Evolutionary conservation across 2,329 filamentous ascomycete species (phyloP).

Genomic region (Colletotrichum spinosum): DNA sequence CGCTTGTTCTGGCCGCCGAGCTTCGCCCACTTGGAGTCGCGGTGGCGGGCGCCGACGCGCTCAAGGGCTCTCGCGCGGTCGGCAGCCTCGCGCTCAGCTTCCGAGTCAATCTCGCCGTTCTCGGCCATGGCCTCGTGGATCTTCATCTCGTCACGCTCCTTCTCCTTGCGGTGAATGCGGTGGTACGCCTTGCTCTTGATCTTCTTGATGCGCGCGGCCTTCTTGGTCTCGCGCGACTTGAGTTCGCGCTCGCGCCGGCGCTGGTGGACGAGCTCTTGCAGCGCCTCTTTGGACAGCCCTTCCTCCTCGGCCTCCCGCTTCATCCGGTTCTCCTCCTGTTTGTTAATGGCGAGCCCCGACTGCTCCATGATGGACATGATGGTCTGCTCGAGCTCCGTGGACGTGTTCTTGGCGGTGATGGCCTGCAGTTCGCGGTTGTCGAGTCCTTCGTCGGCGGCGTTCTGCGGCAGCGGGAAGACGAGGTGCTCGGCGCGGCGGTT

Average conservation of each 20-base stretch:
- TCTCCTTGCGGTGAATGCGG: conserved; percentile 86
- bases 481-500: conserved; percentile 93
- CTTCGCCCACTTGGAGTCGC: conserved; percentile 94
- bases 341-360: conserved; percentile 76
- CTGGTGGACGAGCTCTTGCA: conserved; percentile 78
- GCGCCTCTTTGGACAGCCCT: conserved; percentile 77
- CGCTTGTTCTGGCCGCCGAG: conserved; percentile 81
- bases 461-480: conserved; percentile 84
- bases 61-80: conserved; percentile 85
- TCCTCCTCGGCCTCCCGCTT: conserved; percentile 75
- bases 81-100: conserved; percentile 71
- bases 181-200: conserved; percentile 98
- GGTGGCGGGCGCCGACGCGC: conserved; percentile 86
- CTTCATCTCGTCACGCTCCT: conserved; percentile 65
- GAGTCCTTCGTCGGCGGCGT: conserved; percentile 70
- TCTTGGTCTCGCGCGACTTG: conserved; percentile 87
- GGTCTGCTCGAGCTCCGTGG: conserved; percentile 83
- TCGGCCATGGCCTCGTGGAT: conserved; percentile 64
- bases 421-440: conserved; percentile 74
- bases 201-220: conserved; percentile 94
- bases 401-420: conserved; percentile 70
- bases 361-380: conserved; percentile 92
- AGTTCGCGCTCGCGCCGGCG: conserved; percentile 85
- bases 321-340: conserved; percentile 59
- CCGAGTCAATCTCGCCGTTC: conserved; percentile 71